Percentiles rank a stretch among this genome's conserved stretches.
These are phyloP conservation scores for Haberlea rhodopensis DNA, from an alignment of 257 asterid genomes.

Conservation along the genomic window DNA sequence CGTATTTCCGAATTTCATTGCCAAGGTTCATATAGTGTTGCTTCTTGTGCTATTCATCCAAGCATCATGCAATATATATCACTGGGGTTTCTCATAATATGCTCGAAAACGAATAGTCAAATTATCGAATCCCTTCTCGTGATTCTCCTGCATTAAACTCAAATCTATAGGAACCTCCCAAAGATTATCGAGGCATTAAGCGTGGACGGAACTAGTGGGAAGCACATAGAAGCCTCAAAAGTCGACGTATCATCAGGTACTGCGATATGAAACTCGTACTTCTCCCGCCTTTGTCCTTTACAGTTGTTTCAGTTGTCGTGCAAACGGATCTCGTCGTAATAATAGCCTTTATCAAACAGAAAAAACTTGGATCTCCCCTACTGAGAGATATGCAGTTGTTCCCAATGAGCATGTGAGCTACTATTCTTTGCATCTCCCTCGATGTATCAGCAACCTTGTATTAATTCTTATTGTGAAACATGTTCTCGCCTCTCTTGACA, in stretches of 20 bases:
- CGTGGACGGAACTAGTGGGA: constrained; percentile 76
- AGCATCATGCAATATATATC: not conserved
- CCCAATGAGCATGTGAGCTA: constrained; percentile 75
- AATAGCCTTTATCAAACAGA: constrained; percentile 40
- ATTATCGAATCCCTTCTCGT: constrained; percentile 5
- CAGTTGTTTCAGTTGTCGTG: constrained; percentile 1
- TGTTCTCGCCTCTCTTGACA: constrained; percentile 36
- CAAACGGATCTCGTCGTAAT: not conserved
- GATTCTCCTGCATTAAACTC: not conserved
- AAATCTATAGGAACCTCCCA: constrained; percentile 62
- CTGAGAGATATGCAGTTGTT: constrained; percentile 93
- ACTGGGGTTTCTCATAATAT: not conserved
- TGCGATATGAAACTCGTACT: not conserved
- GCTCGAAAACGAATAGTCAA: not conserved
- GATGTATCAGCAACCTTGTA: not conserved
- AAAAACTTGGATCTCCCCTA: constrained; percentile 70
- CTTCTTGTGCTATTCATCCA: not conserved
- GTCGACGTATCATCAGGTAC: constrained; percentile 64
- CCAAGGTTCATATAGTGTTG: not conserved
- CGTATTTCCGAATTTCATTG: not conserved
- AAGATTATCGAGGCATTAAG: constrained; percentile 80
- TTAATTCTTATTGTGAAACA: constrained; percentile 24
- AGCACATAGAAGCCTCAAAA: constrained; percentile 69
- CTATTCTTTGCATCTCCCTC: not conserved
- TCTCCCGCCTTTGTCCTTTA: not conserved